phyloP scores from a whole-genome alignment of 1,139 yeast species.

The Kurtzmaniella natalensis region DNA sequence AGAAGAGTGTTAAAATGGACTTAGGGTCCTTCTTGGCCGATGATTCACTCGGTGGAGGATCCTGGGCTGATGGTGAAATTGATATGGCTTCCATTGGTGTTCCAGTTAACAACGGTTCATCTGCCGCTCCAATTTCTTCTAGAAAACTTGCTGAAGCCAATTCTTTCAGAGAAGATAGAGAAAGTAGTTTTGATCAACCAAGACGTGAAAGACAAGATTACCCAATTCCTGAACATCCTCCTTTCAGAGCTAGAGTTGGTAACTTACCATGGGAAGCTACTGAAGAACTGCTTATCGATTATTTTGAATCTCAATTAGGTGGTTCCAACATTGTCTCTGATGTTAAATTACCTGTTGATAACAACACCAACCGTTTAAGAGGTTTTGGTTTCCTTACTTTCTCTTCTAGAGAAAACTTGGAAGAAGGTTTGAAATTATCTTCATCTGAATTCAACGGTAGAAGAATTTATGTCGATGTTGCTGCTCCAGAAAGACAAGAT shows the following conservation, averaged over 20 bases:
- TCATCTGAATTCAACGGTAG: conserved; percentile 69
- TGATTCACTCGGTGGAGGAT: conserved; percentile 42
- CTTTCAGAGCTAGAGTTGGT: conserved; percentile 82
- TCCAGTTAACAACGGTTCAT: conserved; percentile 21
- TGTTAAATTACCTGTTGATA: conserved; percentile 69
- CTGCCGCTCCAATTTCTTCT: conserved; percentile 20
- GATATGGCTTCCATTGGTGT: conserved; percentile 53
- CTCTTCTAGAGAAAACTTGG: conserved; percentile 59
- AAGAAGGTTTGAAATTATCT: conserved; percentile 63
- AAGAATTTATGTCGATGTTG: conserved; percentile 79
- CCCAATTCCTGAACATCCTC: conserved; percentile 89
- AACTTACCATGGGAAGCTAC: conserved; percentile 82
- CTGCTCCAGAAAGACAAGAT: conserved; percentile 71
- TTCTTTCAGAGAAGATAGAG: conserved; percentile 6
- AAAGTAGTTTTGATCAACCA: conserved; percentile 7
- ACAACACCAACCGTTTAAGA: conserved; percentile 57
- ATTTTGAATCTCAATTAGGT: conserved; percentile 63
- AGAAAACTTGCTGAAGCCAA: conserved; percentile 8
- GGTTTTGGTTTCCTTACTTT: conserved; percentile 90
- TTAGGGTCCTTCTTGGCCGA: conserved; percentile 49
- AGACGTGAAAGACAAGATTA: conserved; percentile 53
- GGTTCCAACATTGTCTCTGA: conserved; percentile 47
- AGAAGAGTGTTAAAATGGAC: conserved; percentile 46
- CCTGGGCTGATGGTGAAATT: conserved; percentile 61
- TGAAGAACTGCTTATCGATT: conserved; percentile 62